These are phyloP conservation scores for Nectriaceae sp. DNA, from an alignment of 2,329 filamentous ascomycete species.

Conservation along the genomic window DNA sequence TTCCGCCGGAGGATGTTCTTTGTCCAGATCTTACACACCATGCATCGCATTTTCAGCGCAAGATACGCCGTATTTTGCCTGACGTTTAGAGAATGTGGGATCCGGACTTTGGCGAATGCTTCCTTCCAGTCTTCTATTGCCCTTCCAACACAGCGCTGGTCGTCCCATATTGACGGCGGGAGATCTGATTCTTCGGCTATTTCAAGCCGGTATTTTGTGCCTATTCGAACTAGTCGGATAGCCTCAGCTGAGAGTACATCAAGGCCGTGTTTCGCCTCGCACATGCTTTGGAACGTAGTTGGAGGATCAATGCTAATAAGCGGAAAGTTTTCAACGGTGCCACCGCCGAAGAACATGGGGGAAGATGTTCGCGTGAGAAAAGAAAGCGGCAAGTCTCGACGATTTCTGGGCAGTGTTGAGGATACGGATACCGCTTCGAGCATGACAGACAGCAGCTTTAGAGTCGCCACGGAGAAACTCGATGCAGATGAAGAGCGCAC, in stretches of 20 bases:
- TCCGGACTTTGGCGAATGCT: slow-evolving; percentile 25
- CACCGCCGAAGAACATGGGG: slow-evolving; percentile 42
- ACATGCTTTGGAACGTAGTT: slow-evolving; percentile 9
- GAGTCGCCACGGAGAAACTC: slow-evolving; percentile 42
- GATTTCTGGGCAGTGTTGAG: slow-evolving; percentile 28
- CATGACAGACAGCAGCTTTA: slow-evolving; percentile 38
- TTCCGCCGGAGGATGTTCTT: slow-evolving; percentile 28
- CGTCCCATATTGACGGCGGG: slow-evolving; percentile 17
- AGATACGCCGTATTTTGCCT: slow-evolving; percentile 10
- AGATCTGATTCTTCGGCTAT: slow-evolving; percentile 11
- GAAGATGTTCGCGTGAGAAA: slow-evolving; percentile 41
- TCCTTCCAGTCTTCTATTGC: slow-evolving; percentile 32
- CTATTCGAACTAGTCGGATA: slow-evolving; percentile 32
- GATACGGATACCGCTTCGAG: slow-evolving; percentile 40
- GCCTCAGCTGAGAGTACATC: slow-evolving; percentile 29
- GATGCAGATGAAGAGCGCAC: slow-evolving; percentile 46
- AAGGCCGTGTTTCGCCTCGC: slow-evolving; percentile 33
- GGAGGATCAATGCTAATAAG: slow-evolving; percentile 3
- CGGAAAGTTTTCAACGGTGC: slow-evolving; percentile 6
- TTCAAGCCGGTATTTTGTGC: slow-evolving; percentile 28
- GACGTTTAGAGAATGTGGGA: neutral
- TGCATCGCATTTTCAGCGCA: slow-evolving; percentile 33
- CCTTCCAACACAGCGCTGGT: slow-evolving; percentile 21
- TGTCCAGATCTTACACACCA: slow-evolving; percentile 36
- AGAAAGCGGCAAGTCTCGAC: slow-evolving; percentile 37